Conservation (phyloP, 2,329 filamentous ascomycete species). For the Davidsoniella neocaledoniae region DNA sequence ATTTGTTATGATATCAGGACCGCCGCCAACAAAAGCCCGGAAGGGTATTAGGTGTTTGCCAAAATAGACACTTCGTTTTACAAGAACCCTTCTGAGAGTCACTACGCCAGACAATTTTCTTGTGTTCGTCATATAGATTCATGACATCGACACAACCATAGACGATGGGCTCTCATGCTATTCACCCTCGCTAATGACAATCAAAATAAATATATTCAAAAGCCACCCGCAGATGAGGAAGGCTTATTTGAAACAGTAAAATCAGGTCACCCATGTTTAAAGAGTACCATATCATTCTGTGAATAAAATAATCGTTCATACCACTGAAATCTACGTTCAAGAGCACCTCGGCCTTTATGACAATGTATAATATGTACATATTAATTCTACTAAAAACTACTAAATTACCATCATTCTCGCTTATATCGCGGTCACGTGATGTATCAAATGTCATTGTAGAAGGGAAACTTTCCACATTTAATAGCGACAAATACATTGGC, state of each 20-base stretch:
- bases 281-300: background rate
- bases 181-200: slow-evolving; percentile 1
- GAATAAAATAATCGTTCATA: background rate
- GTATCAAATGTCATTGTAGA: too few relatives aligned
- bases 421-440: too few relatives aligned
- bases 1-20: slow-evolving; percentile 10
- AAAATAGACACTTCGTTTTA: slow-evolving; percentile 11
- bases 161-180: slow-evolving; percentile 4
- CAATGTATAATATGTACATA: too few relatives aligned
- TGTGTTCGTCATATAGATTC: background rate
- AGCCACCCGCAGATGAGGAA: slow-evolving; percentile 11
- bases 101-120: slow-evolving; percentile 1
- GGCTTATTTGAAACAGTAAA: slow-evolving; percentile 3
- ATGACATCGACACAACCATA: slow-evolving; percentile 4
- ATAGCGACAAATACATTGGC: too few relatives aligned
- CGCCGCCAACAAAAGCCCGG: slow-evolving; percentile 9
- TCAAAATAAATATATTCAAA: slow-evolving; percentile 8
- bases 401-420: too few relatives aligned
- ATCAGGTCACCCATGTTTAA: background rate
- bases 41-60: slow-evolving; percentile 9
- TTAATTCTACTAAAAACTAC: too few relatives aligned
- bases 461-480: too few relatives aligned
- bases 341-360: too few relatives aligned
- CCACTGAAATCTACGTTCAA: too few relatives aligned
- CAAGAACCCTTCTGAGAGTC: slow-evolving; percentile 5